Conservation (phyloP, 257 asterid genomes). For the Solanum ossicruentum region DNA sequence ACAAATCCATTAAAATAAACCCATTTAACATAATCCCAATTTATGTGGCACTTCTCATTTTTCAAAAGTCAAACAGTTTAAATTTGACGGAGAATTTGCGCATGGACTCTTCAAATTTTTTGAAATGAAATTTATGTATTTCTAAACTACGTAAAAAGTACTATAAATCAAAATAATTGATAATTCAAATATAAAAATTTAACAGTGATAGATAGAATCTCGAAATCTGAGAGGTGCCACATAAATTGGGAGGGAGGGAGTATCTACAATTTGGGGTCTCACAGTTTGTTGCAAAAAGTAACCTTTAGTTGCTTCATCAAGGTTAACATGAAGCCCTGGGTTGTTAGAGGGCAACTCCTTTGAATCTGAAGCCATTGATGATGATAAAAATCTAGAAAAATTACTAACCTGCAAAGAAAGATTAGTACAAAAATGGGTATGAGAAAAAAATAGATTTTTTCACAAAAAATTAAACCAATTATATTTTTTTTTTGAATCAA, state of each 20-base stretch:
- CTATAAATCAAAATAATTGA: no score
- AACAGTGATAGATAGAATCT: no score
- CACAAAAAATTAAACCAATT: not conserved
- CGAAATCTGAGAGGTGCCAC: no score
- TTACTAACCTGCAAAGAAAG: conserved; percentile 23
- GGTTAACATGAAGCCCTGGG: conserved; percentile 59
- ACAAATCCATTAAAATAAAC: not conserved
- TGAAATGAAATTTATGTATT: no score
- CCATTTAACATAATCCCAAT: no score
- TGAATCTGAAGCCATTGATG: conserved; percentile 36
- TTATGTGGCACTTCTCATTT: no score
- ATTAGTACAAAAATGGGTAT: not conserved
- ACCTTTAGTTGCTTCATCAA: conserved; percentile 71
- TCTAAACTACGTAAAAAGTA: no score
- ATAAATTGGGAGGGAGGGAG: no score
- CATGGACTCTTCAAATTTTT: no score
- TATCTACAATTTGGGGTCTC: conserved; percentile 3
- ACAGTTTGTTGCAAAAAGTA: conserved; percentile 89
- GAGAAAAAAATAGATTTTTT: not conserved
- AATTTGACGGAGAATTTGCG: no score
- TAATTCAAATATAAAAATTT: no score
- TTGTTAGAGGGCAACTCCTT: conserved; percentile 71
- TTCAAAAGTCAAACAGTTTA: no score
- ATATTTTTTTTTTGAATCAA: not conserved
- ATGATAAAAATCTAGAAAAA: conserved; percentile 25